Evolutionary conservation across 1,139 yeast species (phyloP).

Genomic region (Candida glucosophila): DNA sequence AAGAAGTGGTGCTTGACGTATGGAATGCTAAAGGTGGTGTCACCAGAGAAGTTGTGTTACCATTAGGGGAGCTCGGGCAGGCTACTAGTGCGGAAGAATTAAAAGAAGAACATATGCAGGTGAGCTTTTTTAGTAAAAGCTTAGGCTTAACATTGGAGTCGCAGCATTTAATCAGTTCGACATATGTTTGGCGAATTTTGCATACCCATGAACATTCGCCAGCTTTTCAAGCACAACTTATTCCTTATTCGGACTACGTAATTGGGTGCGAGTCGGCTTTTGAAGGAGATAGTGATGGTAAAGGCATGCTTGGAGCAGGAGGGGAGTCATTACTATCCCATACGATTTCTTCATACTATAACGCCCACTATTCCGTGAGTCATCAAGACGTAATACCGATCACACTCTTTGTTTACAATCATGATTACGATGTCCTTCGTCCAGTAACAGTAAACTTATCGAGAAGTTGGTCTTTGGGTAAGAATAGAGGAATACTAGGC

Average conservation of each 20-base stretch:
- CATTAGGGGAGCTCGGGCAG: no score
- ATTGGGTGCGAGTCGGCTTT: conserved; percentile 69
- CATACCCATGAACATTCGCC: conserved; percentile 73
- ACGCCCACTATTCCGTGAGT: conserved; percentile 33
- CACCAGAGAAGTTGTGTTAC: conserved; percentile 42
- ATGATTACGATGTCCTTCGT: conserved; percentile 74
- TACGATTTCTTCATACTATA: conserved; percentile 51
- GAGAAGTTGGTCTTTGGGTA: conserved; percentile 38
- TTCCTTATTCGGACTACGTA: conserved; percentile 82
- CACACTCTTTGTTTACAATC: conserved; percentile 76
- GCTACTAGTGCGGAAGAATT: conserved; percentile 5
- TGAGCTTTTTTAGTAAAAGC: conserved; percentile 5
- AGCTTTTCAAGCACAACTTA: conserved; percentile 74
- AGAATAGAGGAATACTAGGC: conserved; percentile 71
- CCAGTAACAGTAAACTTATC: conserved; percentile 68
- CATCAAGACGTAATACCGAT: conserved; percentile 31
- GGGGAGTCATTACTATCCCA: conserved; percentile 76
- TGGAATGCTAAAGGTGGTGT: conserved; percentile 91
- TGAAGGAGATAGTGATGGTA: conserved; percentile 45
- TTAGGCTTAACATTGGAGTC: conserved; percentile 70
- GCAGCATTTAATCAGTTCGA: conserved; percentile 66
- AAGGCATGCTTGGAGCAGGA: conserved; percentile 62
- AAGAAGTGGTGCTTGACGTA: conserved; percentile 48
- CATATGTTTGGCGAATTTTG: conserved; percentile 83
- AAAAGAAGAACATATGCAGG: conserved; percentile 10